Evolutionary conservation across 2,329 filamentous ascomycete genomes (phyloP).

Genomic region (Xylariaceae sp.): DNA sequence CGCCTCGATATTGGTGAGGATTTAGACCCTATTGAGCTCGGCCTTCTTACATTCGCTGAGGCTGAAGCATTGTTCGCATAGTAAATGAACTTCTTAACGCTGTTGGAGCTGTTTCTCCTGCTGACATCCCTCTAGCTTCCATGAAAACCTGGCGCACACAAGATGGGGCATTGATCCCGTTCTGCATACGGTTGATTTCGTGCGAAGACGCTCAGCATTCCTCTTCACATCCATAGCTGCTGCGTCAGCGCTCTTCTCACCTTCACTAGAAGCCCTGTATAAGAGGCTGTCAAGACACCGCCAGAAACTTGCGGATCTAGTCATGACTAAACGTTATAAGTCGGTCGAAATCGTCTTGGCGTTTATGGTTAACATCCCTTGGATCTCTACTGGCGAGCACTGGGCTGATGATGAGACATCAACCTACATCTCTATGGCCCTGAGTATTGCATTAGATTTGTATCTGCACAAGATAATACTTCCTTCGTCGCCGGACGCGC

Average conservation of each 20-base stretch:
- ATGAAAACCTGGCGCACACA: constrained; percentile 73
- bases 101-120: neutral
- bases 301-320: constrained; percentile 64
- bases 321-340: constrained; percentile 66
- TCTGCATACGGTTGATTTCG: constrained; percentile 69
- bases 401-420: constrained; percentile 77
- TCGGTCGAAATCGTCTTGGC: constrained; percentile 77
- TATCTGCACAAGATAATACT: constrained; percentile 73
- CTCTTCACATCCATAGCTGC: constrained; percentile 75
- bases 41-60: constrained; percentile 70
- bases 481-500: constrained; percentile 53
- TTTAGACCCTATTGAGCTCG: constrained; percentile 72
- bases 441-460: constrained; percentile 72
- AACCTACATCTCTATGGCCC: constrained; percentile 71
- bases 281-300: constrained; percentile 69
- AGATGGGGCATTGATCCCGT: constrained; percentile 74
- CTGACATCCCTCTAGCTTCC: constrained; percentile 57
- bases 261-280: constrained; percentile 67
- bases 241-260: constrained; percentile 70
- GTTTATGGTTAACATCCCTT: constrained; percentile 78
- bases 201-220: constrained; percentile 71
- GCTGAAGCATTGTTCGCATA: constrained; percentile 68
- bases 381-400: constrained; percentile 72
- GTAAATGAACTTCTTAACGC: constrained; percentile 50
- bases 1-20: constrained; percentile 68